Percentiles rank a stretch among this genome's conserved stretches.
These are phyloP conservation scores for Paracoccidioides brasiliensis DNA, from an alignment of 2,329 filamentous ascomycete species.

Conservation along the genomic window DNA sequence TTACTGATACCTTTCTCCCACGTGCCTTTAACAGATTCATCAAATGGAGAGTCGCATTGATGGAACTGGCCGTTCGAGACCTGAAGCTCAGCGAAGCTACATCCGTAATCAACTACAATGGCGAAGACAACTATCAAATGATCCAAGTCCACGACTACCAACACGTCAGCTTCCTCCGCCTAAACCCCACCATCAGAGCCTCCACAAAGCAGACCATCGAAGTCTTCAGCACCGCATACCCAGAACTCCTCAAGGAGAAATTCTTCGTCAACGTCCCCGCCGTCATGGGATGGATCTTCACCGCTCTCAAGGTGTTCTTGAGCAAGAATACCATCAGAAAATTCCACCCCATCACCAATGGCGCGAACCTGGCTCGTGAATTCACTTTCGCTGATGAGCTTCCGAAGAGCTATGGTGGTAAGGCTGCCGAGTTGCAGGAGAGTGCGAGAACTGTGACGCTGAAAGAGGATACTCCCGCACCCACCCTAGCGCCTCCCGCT, in stretches of 20 bases:
- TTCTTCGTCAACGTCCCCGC: slow-evolving; percentile 91
- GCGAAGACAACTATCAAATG: slow-evolving; percentile 73
- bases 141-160: slow-evolving; percentile 90
- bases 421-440: slow-evolving; percentile 41
- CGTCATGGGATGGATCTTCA: slow-evolving; percentile 80
- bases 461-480: slow-evolving; percentile 14
- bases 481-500: slow-evolving; percentile 3
- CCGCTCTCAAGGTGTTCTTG: slow-evolving; percentile 61
- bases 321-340: slow-evolving; percentile 63
- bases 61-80: slow-evolving; percentile 71
- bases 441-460: slow-evolving; percentile 21
- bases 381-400: slow-evolving; percentile 50
- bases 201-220: slow-evolving; percentile 71
- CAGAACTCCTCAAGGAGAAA: slow-evolving; percentile 78
- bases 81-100: slow-evolving; percentile 59
- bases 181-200: slow-evolving; percentile 61
- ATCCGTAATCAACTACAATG: slow-evolving; percentile 49
- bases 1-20: slow-evolving; percentile 1
- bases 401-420: slow-evolving; percentile 68
- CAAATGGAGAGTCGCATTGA: slow-evolving; percentile 76
- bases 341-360: slow-evolving; percentile 65
- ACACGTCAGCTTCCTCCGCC: slow-evolving; percentile 71
- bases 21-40: slow-evolving; percentile 51
- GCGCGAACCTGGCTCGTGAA: slow-evolving; percentile 53
- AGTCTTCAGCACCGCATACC: slow-evolving; percentile 69